phyloP scores from a whole-genome alignment of 164 flowering plant genomes.

The Piper longum region DNA sequence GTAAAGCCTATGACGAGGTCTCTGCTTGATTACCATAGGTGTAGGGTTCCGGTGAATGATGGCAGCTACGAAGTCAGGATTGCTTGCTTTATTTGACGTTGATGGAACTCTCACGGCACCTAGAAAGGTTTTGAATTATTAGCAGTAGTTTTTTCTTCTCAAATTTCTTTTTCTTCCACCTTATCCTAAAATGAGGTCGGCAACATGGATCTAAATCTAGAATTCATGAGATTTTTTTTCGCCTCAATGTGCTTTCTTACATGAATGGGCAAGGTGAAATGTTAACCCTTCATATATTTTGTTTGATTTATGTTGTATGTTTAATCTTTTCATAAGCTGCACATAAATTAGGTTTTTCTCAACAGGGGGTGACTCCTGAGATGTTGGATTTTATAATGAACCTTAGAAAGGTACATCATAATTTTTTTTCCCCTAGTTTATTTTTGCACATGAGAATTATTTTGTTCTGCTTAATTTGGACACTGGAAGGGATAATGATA shows the following conservation, averaged over 20 bases:
- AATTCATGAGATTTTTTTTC: no score
- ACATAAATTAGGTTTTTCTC: not conserved
- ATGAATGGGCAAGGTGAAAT: no score
- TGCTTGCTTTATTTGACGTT: slow-evolving; percentile 90
- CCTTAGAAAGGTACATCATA: slow-evolving; percentile 51
- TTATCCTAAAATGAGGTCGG: no score
- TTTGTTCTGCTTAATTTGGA: not conserved
- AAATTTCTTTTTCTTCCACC: not conserved
- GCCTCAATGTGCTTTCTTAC: no score
- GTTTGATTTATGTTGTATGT: not conserved
- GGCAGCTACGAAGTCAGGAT: slow-evolving; percentile 56
- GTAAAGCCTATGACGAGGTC: no score
- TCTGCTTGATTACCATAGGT: not conserved
- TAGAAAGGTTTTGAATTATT: slow-evolving; percentile 45
- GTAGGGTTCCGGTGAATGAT: slow-evolving; percentile 21
- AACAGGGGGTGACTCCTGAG: slow-evolving; percentile 50
- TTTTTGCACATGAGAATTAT: not conserved
- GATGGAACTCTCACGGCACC: slow-evolving; percentile 99
- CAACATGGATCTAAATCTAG: no score
- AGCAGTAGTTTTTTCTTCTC: not conserved
- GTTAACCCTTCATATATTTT: not conserved
- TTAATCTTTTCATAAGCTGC: not conserved
- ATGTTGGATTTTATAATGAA: slow-evolving; percentile 70
- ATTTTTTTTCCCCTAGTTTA: not conserved
- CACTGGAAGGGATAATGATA: slow-evolving; percentile 13